Evolutionary conservation across 352 stramenopile species (phyloP).

Genomic region (Chrysophaeum taylorii): DNA sequence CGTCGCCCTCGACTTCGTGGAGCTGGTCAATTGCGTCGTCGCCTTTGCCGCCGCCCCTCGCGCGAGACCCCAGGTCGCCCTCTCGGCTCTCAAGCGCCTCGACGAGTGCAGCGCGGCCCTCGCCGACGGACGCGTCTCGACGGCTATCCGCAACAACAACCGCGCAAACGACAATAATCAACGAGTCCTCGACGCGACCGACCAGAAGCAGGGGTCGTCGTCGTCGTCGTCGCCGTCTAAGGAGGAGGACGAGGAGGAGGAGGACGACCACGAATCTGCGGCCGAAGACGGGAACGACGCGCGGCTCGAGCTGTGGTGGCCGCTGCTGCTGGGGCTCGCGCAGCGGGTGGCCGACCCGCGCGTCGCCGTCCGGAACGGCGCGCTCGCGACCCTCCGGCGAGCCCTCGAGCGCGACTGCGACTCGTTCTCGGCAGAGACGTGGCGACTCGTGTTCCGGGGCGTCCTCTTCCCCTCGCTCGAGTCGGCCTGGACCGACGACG

Average conservation of each 20-base stretch:
- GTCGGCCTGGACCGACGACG: slow-evolving; percentile 33
- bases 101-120: slow-evolving; percentile 24
- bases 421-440: slow-evolving; percentile 34
- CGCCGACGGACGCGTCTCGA: slow-evolving; percentile 17
- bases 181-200: background rate
- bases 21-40: slow-evolving; percentile 53
- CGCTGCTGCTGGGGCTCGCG: slow-evolving; percentile 88
- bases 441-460: slow-evolving; percentile 38
- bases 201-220: background rate
- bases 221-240: background rate
- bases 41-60: slow-evolving; percentile 56
- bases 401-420: slow-evolving; percentile 27
- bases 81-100: slow-evolving; percentile 32
- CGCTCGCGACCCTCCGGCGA: slow-evolving; percentile 47
- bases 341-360: slow-evolving; percentile 75
- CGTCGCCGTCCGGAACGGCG: slow-evolving; percentile 60
- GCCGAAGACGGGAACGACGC: slow-evolving; percentile 27
- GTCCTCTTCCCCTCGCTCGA: slow-evolving; percentile 39
- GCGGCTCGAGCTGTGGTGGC: slow-evolving; percentile 80
- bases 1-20: slow-evolving; percentile 68
- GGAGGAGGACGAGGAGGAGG: slow-evolving; percentile 13
- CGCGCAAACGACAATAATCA: background rate
- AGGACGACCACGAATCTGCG: slow-evolving; percentile 20
- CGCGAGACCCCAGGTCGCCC: slow-evolving; percentile 26
- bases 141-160: background rate